Evolutionary conservation across 345 rosid genomes (phyloP).

Genomic region (Turritis glabra): DNA sequence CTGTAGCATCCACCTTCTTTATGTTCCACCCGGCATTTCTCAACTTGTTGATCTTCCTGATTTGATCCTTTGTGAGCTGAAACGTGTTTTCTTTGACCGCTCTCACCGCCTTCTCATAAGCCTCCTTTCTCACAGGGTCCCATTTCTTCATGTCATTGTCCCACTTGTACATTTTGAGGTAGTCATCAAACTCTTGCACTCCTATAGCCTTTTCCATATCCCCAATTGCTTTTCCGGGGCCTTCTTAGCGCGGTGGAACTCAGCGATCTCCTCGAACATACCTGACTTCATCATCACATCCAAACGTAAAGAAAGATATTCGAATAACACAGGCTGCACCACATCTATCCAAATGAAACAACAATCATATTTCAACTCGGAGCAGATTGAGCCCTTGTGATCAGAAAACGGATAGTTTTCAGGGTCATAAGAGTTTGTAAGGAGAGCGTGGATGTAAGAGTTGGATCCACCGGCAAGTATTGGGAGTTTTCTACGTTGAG

Average conservation of each 20-base stretch:
- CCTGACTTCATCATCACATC: constrained; percentile 63
- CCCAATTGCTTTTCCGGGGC: constrained; percentile 42
- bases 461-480: constrained; percentile 78
- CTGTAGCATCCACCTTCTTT: constrained; percentile 58
- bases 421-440: constrained; percentile 33
- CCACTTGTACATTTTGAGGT: constrained; percentile 37
- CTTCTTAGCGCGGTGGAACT: constrained; percentile 39
- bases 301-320: constrained; percentile 50
- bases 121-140: not conserved
- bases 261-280: constrained; percentile 62
- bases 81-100: constrained; percentile 54
- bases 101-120: constrained; percentile 51
- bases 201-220: constrained; percentile 66
- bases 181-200: constrained; percentile 58
- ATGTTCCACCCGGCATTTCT: constrained; percentile 56
- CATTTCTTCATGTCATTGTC: constrained; percentile 19
- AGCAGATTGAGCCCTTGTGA: not conserved
- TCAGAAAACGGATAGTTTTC: constrained; percentile 41
- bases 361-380: constrained; percentile 18
- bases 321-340: constrained; percentile 47
- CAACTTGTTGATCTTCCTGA: constrained; percentile 60
- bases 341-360: constrained; percentile 62
- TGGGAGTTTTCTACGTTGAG: constrained; percentile 49
- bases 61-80: constrained; percentile 52
- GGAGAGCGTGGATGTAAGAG: constrained; percentile 61